Base-by-base conservation (phyloP, 768 basidiomycete genomes). In the Agrocybe chaxingu region DNA sequence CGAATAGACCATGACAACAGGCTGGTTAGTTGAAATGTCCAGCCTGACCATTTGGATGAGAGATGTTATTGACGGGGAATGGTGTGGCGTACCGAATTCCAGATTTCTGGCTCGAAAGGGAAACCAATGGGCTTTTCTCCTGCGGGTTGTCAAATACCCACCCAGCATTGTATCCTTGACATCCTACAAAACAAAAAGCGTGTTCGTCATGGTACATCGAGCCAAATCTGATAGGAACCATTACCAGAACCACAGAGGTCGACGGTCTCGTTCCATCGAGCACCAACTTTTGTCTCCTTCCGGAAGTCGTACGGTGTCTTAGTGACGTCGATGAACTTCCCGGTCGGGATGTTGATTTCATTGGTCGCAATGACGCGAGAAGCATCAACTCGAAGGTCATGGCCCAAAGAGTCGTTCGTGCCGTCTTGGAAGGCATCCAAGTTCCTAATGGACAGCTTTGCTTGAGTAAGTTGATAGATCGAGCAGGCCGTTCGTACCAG, bases 1-100 rank as follows among this genome's bases (percentile, higher is more conserved):
- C 4, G 76, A 72, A 55, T 79, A 81, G 2, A 81, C 71, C 52
- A 80, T 75, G 7, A 76, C 72, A 1, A 74, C 76, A 3, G 77
- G 75, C 56, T 80, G 79, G 57, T 78, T 69, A 1, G 80, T 76
- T 0, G 67, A 67, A 13, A 80, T 74, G 35, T 79, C 77, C 11
- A 81, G 57, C 16, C 12, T 7, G 11, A n/a, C 12, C 18, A 18
- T 6, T 50, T 10, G 33, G 35, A 19, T 38, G 9, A 11, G 35
- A 50, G 30, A 6, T 29, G 7, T 24, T 7, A 24, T n/a, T 19
- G 37, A 32, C 10, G 8, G 13, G 29, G 31, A 19, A 11, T 11
- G 37, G 49, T 30, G 29, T 6, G 12, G 42, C 64, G 19, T 45
- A 78, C 77, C 68, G 66, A 51, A 82, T 79, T 2, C 80, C 79